Conservation (phyloP, 208 protist species). For the Blechomonas ayalai region DNA sequence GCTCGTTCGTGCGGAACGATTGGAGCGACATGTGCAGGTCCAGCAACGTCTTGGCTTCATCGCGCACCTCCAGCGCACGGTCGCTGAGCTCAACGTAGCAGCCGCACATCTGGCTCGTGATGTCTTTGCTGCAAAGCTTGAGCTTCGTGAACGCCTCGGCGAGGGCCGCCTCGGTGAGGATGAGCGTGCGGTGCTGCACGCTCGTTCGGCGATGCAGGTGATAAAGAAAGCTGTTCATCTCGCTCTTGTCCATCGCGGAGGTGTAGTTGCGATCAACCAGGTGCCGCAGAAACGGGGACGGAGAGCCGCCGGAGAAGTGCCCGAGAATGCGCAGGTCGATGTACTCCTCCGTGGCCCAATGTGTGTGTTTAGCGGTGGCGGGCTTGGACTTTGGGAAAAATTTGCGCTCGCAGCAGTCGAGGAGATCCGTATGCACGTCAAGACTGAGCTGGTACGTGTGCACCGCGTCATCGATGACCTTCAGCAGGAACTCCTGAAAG, state of each 20-base stretch:
- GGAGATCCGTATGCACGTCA: constrained; percentile 61
- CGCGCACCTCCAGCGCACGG: constrained; percentile 67
- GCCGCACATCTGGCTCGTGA: constrained; percentile 68
- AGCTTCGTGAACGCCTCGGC: constrained; percentile 71
- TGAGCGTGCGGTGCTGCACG: constrained; percentile 78
- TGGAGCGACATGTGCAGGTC: constrained; percentile 77
- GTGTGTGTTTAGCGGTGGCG: constrained; percentile 1
- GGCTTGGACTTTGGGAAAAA: constrained; percentile 24
- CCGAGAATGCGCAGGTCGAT: constrained; percentile 54
- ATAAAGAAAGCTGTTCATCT: constrained; percentile 84
- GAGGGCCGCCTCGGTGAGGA: constrained; percentile 53
- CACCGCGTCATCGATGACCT: constrained; percentile 75
- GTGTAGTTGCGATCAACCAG: constrained; percentile 50
- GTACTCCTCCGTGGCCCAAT: constrained; percentile 9
- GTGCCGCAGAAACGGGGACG: constrained; percentile 58
- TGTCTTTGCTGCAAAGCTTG: constrained; percentile 58
- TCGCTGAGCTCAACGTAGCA: constrained; percentile 67
- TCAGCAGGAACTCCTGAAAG: constrained; percentile 81
- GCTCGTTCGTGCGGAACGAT: constrained; percentile 78
- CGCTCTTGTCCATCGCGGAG: constrained; percentile 49
- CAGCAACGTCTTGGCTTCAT: constrained; percentile 77
- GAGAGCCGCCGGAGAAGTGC: constrained; percentile 68
- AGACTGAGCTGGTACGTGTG: constrained; percentile 71
- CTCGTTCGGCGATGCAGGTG: constrained; percentile 80
- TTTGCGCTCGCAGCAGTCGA: constrained; percentile 76